Evolutionary conservation across 352 stramenopile genomes (phyloP), one percentile per base, ranked within the genome.

Genomic region (Thraustochytrium sp.): DNA sequence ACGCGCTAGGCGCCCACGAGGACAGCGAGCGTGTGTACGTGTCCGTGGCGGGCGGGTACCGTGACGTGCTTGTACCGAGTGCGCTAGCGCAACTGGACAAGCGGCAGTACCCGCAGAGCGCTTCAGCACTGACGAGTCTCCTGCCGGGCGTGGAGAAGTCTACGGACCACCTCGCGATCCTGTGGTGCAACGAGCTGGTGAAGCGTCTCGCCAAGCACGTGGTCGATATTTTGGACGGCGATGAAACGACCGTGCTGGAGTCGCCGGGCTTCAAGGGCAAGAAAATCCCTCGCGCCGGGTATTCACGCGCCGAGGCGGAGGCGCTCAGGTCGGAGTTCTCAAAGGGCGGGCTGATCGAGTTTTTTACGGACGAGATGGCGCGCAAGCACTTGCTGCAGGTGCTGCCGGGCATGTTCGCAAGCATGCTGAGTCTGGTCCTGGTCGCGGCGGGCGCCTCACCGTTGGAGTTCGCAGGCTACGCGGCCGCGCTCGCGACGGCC

Each of bases 131-230:
- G n/a, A 80, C 68, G 26, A 46, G 48, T 31, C 9, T n/a, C 11
- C 18, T 80, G 9, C 31, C 48, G 31, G 46, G 21, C 44, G 53
- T 80, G 34, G 49, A 75, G 3, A 13, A 46, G 42, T 80, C 68
- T 23, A 63, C 40, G 46, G 68, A 80, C 38, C 68, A 80, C 53
- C 68, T 63, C 18, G 48, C 68, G 34, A 53, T 80, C 5, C 68
- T 80, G 21, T 80, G 68, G 68, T 80, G 68, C 53, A 80, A 80
- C 21, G 68, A 80, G 68, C 23, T 80, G 13, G 53, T 80, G 4
- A 48, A 46, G 34, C 34, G 31, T 0, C 48, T 80, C 26, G 48
- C 68, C 26, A 26, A 75, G 13, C 34, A 80, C 13, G 48, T 64
- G 1, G 42, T 61, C 18, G 31, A 63, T 3, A 23, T 51, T 40